These are phyloP conservation scores for Pseudophaeomoniella oleicola DNA, from an alignment of 2,329 filamentous ascomycete species.

Conservation along the genomic window DNA sequence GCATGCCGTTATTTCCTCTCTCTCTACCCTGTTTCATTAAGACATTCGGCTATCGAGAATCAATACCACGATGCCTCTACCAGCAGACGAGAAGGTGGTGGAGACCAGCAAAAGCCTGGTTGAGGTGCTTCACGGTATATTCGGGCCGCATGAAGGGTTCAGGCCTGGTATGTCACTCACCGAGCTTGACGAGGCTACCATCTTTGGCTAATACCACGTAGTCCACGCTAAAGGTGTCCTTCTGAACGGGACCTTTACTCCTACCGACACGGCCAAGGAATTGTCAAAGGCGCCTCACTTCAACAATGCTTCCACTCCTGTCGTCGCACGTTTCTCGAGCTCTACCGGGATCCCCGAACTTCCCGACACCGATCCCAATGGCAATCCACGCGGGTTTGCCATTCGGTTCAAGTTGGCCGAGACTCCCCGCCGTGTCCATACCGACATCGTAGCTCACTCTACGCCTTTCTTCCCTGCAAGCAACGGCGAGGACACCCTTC, in stretches of 20 bases:
- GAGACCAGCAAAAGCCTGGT: conserved; percentile 23
- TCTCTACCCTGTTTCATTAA: too few species aligned
- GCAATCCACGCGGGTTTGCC: conserved; percentile 34
- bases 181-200: background rate
- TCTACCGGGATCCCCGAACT: conserved; percentile 36
- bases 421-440: conserved; percentile 30
- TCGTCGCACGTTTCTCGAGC: conserved; percentile 37
- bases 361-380: conserved; percentile 32
- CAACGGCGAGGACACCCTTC: conserved; percentile 38
- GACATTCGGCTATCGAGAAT: too few species aligned
- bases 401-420: conserved; percentile 32
- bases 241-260: conserved; percentile 37
- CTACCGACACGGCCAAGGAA: conserved; percentile 25
- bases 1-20: too few species aligned
- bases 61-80: conserved; percentile 29
- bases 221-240: conserved; percentile 42
- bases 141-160: conserved; percentile 25
- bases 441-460: conserved; percentile 41
- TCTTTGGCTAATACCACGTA: conserved; percentile 12
- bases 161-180: conserved; percentile 19
- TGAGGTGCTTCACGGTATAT: conserved; percentile 21
- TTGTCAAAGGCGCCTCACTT: conserved; percentile 37
- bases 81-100: conserved; percentile 22
- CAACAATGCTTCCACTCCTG: conserved; percentile 25
- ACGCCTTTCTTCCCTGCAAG: conserved; percentile 37